Conservation (phyloP, 2,329 filamentous ascomycete species). For the Ampelomyces quisqualis region DNA sequence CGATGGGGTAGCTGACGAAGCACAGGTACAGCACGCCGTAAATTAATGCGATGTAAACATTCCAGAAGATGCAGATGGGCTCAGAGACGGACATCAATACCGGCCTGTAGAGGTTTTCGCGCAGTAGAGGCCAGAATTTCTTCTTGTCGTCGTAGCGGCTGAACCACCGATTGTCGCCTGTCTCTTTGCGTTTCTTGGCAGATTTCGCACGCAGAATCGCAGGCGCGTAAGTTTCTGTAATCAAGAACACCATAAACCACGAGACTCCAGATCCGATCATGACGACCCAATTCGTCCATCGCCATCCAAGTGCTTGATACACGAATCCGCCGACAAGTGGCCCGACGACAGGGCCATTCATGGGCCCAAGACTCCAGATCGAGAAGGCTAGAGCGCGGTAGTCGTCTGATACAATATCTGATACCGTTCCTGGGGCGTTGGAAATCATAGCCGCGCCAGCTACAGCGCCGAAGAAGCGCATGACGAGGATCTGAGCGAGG, state of each 20-base stretch:
- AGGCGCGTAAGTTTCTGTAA: constrained; percentile 76
- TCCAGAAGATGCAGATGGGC: constrained; percentile 82
- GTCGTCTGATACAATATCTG: constrained; percentile 79
- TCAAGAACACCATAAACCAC: constrained; percentile 58
- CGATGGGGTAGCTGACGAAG: constrained; percentile 86
- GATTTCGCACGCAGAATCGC: constrained; percentile 74
- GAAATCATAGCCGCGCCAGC: constrained; percentile 79
- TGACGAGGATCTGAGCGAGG: constrained; percentile 66
- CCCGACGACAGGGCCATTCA: constrained; percentile 64
- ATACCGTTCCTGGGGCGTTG: constrained; percentile 79
- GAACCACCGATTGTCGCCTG: constrained; percentile 70
- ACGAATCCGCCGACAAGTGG: constrained; percentile 76
- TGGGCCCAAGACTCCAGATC: constrained; percentile 78
- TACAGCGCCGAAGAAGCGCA: constrained; percentile 72
- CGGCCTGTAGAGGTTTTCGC: constrained; percentile 73
- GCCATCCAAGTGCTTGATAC: constrained; percentile 76
- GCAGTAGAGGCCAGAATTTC: constrained; percentile 66
- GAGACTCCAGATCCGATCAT: constrained; percentile 66
- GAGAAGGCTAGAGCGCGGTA: constrained; percentile 80
- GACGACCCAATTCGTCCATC: constrained; percentile 76
- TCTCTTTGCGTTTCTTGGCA: constrained; percentile 66
- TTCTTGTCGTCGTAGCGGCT: constrained; percentile 78
- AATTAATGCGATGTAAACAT: constrained; percentile 70
- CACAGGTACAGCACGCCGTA: constrained; percentile 88
- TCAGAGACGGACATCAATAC: constrained; percentile 77